Base-by-base conservation (phyloP, 1,284 basidiomycete species). In the Malassezia caprae region DNA sequence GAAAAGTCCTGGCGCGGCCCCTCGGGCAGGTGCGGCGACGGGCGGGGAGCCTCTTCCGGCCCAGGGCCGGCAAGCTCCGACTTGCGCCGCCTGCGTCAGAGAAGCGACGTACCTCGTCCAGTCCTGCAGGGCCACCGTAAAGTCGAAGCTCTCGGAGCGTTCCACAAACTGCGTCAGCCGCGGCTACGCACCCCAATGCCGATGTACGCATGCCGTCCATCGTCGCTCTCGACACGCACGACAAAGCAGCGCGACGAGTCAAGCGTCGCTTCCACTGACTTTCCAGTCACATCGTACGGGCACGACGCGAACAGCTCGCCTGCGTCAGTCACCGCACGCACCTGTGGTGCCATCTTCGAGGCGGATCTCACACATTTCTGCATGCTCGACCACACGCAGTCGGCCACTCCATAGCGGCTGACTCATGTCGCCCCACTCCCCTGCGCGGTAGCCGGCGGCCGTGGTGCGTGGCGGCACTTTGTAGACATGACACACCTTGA, bases 201-300 rank as follows among this genome's bases (percentile, higher is more conserved):
- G 28, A 72, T 72, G 52, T 64, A 70, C 5, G 71, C 69, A 42
- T 59, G 60, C 39, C 65, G 66, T 12, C 59, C 53, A 13, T 67
- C 67, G 12, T 62, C 52, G 8, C 56, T 60, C 76, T 77, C 90
- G 1, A 96, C 85, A 49, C 89, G 82, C 27, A 96, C 79, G 6
- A 96, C 91, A 75, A 96, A 96, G 76, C 96, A 98, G 44, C 93
- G 82, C 8, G 88, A 91, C 0, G 88, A 93, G 76, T 99, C 93
- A 24, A 98, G 80, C 6, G 96, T 91, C 7, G 90, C 87, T 69
- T 99, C 94, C 17, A 96, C 89, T 26, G 83, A 84, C 6, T 88
- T 69, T 42, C 84, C 84, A 30, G 82, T 78, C 10, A 85, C 80
- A 67, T 88, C 84, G 73, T 96, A 98, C n/a, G 84, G 83, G 10